These are phyloP conservation scores for Penicillium sclerotiorum DNA, from an alignment of 2,329 filamentous ascomycete genomes.

Conservation along the genomic window DNA sequence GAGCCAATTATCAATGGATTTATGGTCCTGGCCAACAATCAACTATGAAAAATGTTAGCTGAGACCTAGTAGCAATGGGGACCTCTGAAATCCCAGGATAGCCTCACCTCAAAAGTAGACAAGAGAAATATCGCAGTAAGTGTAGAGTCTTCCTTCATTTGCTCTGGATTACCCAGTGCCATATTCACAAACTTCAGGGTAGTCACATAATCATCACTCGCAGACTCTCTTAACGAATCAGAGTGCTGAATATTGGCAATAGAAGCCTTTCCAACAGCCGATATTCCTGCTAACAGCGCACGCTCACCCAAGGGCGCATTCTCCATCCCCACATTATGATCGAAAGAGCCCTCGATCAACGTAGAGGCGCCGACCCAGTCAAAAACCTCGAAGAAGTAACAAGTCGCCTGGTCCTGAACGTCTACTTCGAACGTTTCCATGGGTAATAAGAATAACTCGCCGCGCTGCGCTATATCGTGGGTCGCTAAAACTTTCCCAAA, in stretches of 20 bases:
- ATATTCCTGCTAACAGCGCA: constrained; percentile 2
- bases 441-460: constrained; percentile 4
- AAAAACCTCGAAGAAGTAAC: constrained; percentile 9
- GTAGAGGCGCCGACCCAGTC: constrained; percentile 5
- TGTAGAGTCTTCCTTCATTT: constrained; percentile 4
- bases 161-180: background rate
- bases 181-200: constrained; percentile 1
- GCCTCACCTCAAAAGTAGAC: constrained; percentile 9
- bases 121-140: constrained; percentile 4
- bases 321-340: background rate
- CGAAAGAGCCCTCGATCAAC: constrained; percentile 6
- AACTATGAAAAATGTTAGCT: background rate
- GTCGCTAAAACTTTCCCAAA: background rate
- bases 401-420: constrained; percentile 5
- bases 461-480: background rate
- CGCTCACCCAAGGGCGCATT: constrained; percentile 5
- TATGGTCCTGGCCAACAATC: background rate
- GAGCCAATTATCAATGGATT: background rate
- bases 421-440: constrained; percentile 3
- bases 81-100: too few species aligned
- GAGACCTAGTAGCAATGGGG: too few species aligned
- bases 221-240: constrained; percentile 1
- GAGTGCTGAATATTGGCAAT: constrained; percentile 3
- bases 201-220: constrained; percentile 4
- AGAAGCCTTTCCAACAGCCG: constrained; percentile 4